Evolutionary conservation across 2,329 filamentous ascomycete species (phyloP).

Genomic region (Sporothrix euskadiensis): DNA sequence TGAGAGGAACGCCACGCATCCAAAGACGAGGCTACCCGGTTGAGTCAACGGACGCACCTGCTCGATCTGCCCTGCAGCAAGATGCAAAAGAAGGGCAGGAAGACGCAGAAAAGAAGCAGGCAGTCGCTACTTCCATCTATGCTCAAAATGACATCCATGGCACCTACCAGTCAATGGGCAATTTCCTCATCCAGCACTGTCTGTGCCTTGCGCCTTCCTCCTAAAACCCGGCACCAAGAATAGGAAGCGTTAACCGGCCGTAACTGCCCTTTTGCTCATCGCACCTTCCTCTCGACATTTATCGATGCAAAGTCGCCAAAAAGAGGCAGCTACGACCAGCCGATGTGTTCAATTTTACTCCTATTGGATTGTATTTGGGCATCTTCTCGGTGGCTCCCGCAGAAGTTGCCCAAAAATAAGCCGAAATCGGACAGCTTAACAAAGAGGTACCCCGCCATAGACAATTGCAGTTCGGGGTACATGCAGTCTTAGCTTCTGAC

Average conservation of each 20-base stretch:
- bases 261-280: neutral
- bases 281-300: neutral
- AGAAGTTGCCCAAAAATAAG: constrained; percentile 3
- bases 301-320: too few relatives aligned
- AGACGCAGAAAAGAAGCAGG: neutral
- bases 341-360: too few relatives aligned
- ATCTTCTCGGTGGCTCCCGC: neutral
- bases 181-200: neutral
- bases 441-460: constrained; percentile 31
- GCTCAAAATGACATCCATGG: neutral
- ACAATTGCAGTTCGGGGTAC: constrained; percentile 25
- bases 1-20: neutral
- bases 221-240: neutral
- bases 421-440: constrained; percentile 31
- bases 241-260: neutral
- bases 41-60: constrained; percentile 24
- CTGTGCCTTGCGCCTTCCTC: neutral
- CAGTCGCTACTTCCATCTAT: neutral
- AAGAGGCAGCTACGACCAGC: neutral
- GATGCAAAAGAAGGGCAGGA: neutral
- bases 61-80: neutral
- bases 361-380: neutral
- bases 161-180: neutral
- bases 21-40: constrained; percentile 22
- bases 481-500: constrained; percentile 20